phyloP scores from a whole-genome alignment of 345 rosid species.

The Linum trigynum region DNA sequence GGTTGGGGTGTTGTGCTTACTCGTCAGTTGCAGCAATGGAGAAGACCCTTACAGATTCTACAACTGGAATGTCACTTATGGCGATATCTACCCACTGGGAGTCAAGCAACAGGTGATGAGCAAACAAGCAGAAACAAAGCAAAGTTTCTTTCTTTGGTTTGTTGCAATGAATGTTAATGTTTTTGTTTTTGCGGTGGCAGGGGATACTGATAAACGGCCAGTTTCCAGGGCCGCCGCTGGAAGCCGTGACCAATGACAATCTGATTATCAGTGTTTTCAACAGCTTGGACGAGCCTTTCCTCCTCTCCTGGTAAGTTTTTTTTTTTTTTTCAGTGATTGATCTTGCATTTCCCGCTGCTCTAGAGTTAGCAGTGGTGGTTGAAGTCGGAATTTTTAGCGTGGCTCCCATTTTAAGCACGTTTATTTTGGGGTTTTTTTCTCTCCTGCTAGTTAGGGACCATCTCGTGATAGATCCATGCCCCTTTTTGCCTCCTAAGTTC shows the following conservation, averaged over 20 bases:
- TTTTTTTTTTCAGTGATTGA: background rate
- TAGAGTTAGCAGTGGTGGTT: too few species aligned
- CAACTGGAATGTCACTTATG: slow-evolving; percentile 59
- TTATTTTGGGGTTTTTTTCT: background rate
- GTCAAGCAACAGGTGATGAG: slow-evolving; percentile 44
- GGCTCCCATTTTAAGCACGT: background rate
- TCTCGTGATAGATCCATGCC: background rate
- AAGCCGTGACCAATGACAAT: slow-evolving; percentile 84
- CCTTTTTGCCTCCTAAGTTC: too few species aligned
- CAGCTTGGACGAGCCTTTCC: slow-evolving; percentile 80
- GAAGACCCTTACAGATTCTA: slow-evolving; percentile 59
- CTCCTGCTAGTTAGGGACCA: background rate
- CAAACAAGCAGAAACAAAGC: too few species aligned
- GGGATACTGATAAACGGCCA: slow-evolving; percentile 83
- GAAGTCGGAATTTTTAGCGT: too few species aligned
- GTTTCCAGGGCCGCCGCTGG: slow-evolving; percentile 86
- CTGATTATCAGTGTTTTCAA: slow-evolving; percentile 75
- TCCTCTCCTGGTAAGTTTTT: slow-evolving; percentile 66
- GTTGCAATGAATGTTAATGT: background rate
- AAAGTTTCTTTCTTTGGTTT: background rate
- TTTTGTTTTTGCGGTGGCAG: slow-evolving; percentile 27
- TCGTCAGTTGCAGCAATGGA: slow-evolving; percentile 25
- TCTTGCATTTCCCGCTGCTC: background rate
- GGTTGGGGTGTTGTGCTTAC: slow-evolving; percentile 8
- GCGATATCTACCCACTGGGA: slow-evolving; percentile 62